Percentiles rank a stretch among this genome's conserved stretches.
These are phyloP conservation scores for Zizania latifolia DNA, from an alignment of 176 grass and related monocot genomes.

Conservation along the genomic window DNA sequence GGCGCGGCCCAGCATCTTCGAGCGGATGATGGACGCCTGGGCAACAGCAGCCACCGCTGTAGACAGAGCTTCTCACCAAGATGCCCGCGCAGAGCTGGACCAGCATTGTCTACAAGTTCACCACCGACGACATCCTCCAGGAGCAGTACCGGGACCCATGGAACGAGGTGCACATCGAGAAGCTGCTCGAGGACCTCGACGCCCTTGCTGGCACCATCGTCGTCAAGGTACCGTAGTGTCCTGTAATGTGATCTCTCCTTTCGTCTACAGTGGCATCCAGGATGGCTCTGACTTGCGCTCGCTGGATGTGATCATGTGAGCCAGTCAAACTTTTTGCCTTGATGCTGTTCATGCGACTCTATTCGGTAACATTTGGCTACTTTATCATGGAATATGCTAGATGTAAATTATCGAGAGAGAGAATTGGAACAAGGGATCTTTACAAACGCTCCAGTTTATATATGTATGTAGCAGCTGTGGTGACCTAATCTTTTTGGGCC, in stretches of 20 bases:
- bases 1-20: constrained; percentile 91
- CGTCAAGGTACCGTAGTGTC: constrained; percentile 50
- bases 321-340: no score
- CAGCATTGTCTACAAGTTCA: constrained; percentile 76
- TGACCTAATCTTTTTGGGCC: no score
- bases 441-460: no score
- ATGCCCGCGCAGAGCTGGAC: constrained; percentile 74
- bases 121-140: constrained; percentile 69
- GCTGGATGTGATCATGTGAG: neutral
- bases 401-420: no score
- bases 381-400: neutral
- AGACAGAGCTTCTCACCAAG: constrained; percentile 74
- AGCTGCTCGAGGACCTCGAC: constrained; percentile 93
- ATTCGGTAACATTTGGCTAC: neutral
- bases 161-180: constrained; percentile 86
- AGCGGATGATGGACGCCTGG: constrained; percentile 60
- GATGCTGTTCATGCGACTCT: neutral
- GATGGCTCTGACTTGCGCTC: neutral
- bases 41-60: constrained; percentile 30
- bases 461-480: no score
- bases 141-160: constrained; percentile 85
- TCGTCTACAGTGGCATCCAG: neutral
- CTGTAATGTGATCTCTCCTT: neutral
- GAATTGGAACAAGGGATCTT: no score
- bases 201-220: constrained; percentile 90